A percentile compares a stretch with the other conserved stretches of the same genome.
These are phyloP conservation scores for Xerophyta viscosa DNA, from an alignment of 106 monocot species.

Conservation along the genomic window DNA sequence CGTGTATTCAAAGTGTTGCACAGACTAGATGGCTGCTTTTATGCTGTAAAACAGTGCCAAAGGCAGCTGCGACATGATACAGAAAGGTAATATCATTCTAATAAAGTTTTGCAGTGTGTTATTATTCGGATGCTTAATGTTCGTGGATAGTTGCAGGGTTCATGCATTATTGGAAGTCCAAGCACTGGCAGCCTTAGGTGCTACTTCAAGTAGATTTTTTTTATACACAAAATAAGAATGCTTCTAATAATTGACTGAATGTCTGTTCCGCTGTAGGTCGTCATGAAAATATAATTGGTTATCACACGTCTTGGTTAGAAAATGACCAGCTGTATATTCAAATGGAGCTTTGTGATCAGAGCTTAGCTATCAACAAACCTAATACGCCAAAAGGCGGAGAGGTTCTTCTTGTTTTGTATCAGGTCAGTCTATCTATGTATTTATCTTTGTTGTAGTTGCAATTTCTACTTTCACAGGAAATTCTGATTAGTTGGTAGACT, in stretches of 20 bases:
- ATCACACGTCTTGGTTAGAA: conserved; percentile 94
- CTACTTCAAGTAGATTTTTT: background rate
- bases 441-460: background rate
- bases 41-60: conserved; percentile 84
- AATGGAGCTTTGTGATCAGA: conserved; percentile 90
- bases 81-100: conserved; percentile 51
- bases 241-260: background rate
- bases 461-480: no score
- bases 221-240: background rate
- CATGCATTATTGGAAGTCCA: conserved; percentile 92
- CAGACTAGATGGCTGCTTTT: conserved; percentile 93
- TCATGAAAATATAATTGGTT: conserved; percentile 89
- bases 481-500: no score
- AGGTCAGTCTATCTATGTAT: no score
- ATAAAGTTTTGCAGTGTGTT: background rate
- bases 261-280: conserved; percentile 27
- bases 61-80: conserved; percentile 51
- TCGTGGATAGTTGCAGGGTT: conserved; percentile 36
- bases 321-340: conserved; percentile 92
- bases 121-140: background rate
- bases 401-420: conserved; percentile 51
- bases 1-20: conserved; percentile 88
- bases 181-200: conserved; percentile 90
- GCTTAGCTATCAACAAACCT: conserved; percentile 42
- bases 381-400: conserved; percentile 25